Evolutionary conservation across 2,329 filamentous ascomycete genomes (phyloP).

Genomic region (Rhytidhysteron rufulum): DNA sequence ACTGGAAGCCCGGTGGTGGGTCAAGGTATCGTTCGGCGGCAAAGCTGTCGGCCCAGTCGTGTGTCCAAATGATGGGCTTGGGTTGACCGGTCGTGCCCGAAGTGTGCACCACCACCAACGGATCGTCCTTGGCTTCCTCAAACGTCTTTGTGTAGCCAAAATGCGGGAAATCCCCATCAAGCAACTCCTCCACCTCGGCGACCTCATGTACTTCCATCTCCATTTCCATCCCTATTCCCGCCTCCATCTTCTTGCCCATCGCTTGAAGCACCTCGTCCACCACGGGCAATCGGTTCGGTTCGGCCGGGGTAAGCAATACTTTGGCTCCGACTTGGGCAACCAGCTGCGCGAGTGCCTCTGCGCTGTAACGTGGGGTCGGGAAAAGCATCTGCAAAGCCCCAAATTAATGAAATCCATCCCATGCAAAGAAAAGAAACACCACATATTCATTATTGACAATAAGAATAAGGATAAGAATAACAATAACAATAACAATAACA

Average conservation of each 20-base stretch:
- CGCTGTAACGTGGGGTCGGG: constrained; percentile 7
- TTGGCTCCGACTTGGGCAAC: constrained; percentile 4
- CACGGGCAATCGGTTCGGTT: neutral
- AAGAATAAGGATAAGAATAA: too few species aligned
- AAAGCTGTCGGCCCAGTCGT: constrained; percentile 9
- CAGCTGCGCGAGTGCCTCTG: constrained; percentile 4
- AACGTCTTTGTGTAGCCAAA: constrained; percentile 11
- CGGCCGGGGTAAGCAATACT: constrained; percentile 6
- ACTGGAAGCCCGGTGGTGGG: constrained; percentile 3
- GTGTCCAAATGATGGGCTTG: constrained; percentile 23
- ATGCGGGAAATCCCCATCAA: neutral
- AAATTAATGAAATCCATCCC: neutral
- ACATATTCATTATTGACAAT: too few species aligned
- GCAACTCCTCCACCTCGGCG: constrained; percentile 4
- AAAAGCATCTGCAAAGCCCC: constrained; percentile 8
- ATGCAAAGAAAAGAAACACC: neutral
- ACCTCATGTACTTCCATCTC: constrained; percentile 1
- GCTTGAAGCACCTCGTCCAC: constrained; percentile 1
- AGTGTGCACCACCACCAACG: constrained; percentile 26
- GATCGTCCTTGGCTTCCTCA: constrained; percentile 19
- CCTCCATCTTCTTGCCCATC: too few species aligned
- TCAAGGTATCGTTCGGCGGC: constrained; percentile 3
- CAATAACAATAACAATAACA: too few species aligned
- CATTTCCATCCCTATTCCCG: too few species aligned
- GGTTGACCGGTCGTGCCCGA: constrained; percentile 34